Evolutionary conservation across 176 grass and related monocot species (phyloP).

Genomic region (Carex pumila): DNA sequence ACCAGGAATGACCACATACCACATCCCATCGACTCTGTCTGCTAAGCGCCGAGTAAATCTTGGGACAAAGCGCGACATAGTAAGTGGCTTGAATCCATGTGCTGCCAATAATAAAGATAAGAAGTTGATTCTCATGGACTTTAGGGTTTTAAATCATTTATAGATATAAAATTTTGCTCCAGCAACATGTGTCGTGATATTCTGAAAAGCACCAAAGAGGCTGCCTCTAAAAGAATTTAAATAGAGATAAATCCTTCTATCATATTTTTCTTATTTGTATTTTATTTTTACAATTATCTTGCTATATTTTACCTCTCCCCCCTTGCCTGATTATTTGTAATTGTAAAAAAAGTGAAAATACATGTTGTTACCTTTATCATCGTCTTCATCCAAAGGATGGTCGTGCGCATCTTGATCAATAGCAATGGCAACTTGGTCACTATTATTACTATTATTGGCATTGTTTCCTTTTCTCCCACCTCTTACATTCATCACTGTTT

Average conservation of each 20-base stretch:
- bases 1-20: slow-evolving; percentile 37
- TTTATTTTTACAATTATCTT: background rate
- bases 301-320: background rate
- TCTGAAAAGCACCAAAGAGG: background rate
- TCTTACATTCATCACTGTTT: slow-evolving; percentile 62
- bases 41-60: slow-evolving; percentile 83
- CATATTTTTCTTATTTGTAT: background rate
- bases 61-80: slow-evolving; percentile 76
- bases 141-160: background rate
- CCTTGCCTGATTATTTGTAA: background rate
- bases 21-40: slow-evolving; percentile 92
- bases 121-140: background rate
- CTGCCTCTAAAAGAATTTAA: background rate
- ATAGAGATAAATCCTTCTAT: background rate
- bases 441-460: slow-evolving; percentile 4
- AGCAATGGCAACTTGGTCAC: slow-evolving; percentile 77
- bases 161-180: background rate
- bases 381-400: slow-evolving; percentile 71
- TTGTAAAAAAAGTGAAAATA: slow-evolving; percentile 2
- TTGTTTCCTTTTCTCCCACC: slow-evolving; percentile 68
- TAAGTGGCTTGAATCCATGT: slow-evolving; percentile 95
- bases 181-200: background rate
- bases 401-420: slow-evolving; percentile 38
- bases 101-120: slow-evolving; percentile 42
- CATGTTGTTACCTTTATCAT: slow-evolving; percentile 78